Conservation (phyloP, 345 rosid species). For the Carallia brachiata region DNA sequence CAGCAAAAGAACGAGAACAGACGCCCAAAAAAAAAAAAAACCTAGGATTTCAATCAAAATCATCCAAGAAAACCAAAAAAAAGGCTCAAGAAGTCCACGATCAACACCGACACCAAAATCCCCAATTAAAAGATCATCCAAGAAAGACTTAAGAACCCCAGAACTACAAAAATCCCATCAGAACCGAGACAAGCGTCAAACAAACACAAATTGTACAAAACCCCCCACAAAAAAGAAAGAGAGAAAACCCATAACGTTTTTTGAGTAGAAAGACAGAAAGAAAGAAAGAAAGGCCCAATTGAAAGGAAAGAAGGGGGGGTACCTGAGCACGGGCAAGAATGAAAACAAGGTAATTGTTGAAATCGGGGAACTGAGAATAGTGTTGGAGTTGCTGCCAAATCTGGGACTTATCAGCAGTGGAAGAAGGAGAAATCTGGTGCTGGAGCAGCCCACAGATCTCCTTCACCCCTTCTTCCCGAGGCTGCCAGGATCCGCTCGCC, state of each 20-base stretch:
- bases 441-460: constrained; percentile 84
- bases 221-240: constrained; percentile 11
- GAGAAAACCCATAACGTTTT: neutral
- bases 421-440: constrained; percentile 87
- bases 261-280: too few species aligned
- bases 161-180: too few species aligned
- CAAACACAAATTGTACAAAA: too few species aligned
- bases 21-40: too few species aligned
- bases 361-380: constrained; percentile 90
- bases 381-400: constrained; percentile 92
- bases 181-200: too few species aligned
- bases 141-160: too few species aligned
- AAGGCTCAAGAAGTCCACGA: too few species aligned
- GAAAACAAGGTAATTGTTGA: constrained; percentile 92
- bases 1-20: too few species aligned
- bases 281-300: constrained; percentile 5
- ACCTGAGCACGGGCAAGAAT: constrained; percentile 92
- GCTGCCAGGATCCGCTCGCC: constrained; percentile 65
- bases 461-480: constrained; percentile 72
- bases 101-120: too few species aligned
- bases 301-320: neutral
- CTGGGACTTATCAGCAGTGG: constrained; percentile 82
- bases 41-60: too few species aligned
- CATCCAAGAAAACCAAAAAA: too few species aligned
- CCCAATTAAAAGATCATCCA: too few species aligned